phyloP scores from a whole-genome alignment of 1,284 basidiomycete species.

The Puccinia novopanici region DNA sequence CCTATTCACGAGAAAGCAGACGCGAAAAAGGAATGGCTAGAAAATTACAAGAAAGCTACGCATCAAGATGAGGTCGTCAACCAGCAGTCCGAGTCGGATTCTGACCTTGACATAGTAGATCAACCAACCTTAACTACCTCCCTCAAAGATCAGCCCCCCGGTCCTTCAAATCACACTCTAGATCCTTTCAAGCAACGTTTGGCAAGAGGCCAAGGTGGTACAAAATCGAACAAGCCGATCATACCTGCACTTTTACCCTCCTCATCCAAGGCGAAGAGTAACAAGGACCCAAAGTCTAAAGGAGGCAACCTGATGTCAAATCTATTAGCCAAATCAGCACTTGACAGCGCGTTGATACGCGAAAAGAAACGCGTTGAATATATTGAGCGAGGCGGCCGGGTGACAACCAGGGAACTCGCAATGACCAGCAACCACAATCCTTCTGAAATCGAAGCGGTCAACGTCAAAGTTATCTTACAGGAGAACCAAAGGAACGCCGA shows the following conservation, averaged over 20 bases:
- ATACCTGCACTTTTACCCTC: background rate
- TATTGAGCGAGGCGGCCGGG: constrained; percentile 27
- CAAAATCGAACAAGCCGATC: background rate
- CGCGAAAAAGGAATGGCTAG: constrained; percentile 33
- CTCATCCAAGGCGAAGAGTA: background rate
- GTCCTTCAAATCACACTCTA: background rate
- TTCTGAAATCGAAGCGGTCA: background rate
- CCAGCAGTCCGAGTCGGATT: constrained; percentile 30
- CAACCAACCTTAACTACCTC: background rate
- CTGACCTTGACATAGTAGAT: constrained; percentile 38
- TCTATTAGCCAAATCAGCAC: constrained; percentile 18
- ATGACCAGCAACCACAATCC: background rate
- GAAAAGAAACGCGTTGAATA: constrained; percentile 30
- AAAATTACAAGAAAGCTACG: background rate
- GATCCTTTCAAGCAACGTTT: constrained; percentile 15
- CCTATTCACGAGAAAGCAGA: background rate
- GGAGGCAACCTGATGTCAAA: background rate
- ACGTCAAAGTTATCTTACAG: constrained; percentile 30
- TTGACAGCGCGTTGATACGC: constrained; percentile 12
- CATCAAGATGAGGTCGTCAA: background rate
- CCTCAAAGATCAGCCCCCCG: background rate
- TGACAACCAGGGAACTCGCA: constrained; percentile 1
- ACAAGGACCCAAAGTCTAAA: constrained; percentile 7
- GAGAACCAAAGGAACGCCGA: background rate
- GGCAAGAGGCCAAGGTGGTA: background rate